Percentiles rank a stretch among this genome's conserved stretches.
Conservation (phyloP, 441 rosid species). For the Syzygium syzygioides region DNA sequence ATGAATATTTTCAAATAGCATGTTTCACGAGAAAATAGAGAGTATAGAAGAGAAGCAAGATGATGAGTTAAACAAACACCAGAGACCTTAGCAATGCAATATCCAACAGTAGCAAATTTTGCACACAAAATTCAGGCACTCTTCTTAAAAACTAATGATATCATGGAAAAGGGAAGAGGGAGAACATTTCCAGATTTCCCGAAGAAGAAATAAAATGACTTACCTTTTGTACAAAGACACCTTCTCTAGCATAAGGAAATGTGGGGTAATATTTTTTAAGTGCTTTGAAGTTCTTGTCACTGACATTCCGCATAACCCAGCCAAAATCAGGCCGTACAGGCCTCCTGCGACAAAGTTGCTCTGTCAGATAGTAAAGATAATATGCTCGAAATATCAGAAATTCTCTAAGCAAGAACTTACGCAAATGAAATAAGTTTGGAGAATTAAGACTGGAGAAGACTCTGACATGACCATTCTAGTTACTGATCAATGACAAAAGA, state of each 20-base stretch:
- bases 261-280: not conserved
- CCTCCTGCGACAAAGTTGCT: not conserved
- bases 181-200: not conserved
- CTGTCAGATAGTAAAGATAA: not conserved
- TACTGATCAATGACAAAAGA: not conserved
- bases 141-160: not conserved
- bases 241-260: not conserved
- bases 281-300: not conserved
- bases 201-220: not conserved
- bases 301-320: not conserved
- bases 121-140: not conserved
- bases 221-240: not conserved
- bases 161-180: not conserved
- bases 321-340: not conserved
- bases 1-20: not conserved
- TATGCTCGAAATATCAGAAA: not conserved
- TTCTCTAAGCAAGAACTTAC: not conserved
- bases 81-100: not conserved
- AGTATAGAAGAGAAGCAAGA: not conserved
- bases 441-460: not conserved
- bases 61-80: not conserved
- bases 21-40: not conserved
- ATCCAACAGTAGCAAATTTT: not conserved
- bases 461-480: not conserved
- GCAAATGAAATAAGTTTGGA: not conserved